Conservation (phyloP, 805 yeast species). For the Metschnikowia santaceciliae region DNA sequence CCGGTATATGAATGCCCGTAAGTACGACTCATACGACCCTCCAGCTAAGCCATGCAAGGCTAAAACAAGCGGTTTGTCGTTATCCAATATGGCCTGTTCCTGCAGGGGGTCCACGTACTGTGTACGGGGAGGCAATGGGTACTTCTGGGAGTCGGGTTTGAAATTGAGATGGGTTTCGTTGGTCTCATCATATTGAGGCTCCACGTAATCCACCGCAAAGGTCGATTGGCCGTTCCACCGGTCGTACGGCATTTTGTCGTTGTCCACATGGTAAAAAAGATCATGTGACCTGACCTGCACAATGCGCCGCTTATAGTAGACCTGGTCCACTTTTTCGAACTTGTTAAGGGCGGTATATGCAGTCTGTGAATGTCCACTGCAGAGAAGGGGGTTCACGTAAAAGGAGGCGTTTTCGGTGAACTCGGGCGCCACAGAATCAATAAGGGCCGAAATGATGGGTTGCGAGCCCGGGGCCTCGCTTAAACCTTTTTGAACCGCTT, state of each 20-base stretch:
- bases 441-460: constrained; percentile 16
- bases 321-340: constrained; percentile 37
- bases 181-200: constrained; percentile 14
- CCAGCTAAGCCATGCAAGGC: constrained; percentile 75
- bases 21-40: constrained; percentile 73
- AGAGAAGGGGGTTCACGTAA: constrained; percentile 43
- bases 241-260: constrained; percentile 34
- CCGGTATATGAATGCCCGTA: constrained; percentile 49
- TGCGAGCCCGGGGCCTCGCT: too few species aligned
- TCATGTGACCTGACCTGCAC: constrained; percentile 27
- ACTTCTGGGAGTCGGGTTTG: constrained; percentile 45
- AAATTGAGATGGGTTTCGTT: constrained; percentile 24
- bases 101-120: constrained; percentile 52
- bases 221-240: constrained; percentile 43
- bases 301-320: constrained; percentile 44
- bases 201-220: constrained; percentile 49
- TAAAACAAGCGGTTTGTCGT: constrained; percentile 52
- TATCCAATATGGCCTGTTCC: constrained; percentile 28
- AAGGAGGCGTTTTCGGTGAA: constrained; percentile 32
- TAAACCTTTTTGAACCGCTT: too few species aligned
- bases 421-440: constrained; percentile 38
- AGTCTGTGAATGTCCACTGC: constrained; percentile 49
- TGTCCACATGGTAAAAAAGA: constrained; percentile 23
- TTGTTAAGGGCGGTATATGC: constrained; percentile 45
- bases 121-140: constrained; percentile 65